Evolutionary conservation across 306 rosid species (phyloP), one percentile per base, ranked within the genome.

Genomic region (Styphnolobium japonicum): DNA sequence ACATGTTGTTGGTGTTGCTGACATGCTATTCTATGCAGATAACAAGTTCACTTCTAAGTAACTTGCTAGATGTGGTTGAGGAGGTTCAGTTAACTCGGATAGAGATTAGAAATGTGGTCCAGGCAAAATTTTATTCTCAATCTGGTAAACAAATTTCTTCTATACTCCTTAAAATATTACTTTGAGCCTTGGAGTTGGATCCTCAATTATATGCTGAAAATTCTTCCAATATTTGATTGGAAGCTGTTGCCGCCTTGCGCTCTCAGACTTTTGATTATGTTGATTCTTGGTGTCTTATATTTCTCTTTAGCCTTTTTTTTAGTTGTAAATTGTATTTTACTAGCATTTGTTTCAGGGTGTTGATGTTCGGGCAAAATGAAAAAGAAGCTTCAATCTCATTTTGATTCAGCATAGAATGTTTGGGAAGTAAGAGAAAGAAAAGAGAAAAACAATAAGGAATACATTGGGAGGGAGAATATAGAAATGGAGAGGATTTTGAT

Each of bases 51-150:
- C 76, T 82, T 80, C 67, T 89, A 45, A 60, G 83, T 60, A 92
- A 85, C 83, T 77, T 92, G 71, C 82, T 92, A 40, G 91, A 89
- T 9, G 86, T 92, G 77, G 42, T 86, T 46, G 90, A 67, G 79
- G 97, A 92, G 82, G 78, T 88, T 67, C 84, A 88, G 55, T 64
- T 82, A 78, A 89, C 90, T 46, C 87, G 72, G 64, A 72, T 85
- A 31, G 91, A 89, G 85, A 77, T 85, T 43, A 67, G 22, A 80
- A 89, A 86, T 85, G 77, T 92, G 80, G 72, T 83, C 27, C 84
- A 82, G 68, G 80, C 86, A 63, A 75, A 73, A 56, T 92, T 92
- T 80, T 68, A 42, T 76, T 63, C 87, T 67, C 80, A 83, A 64
- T 83, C 91, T 40, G 97, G 97, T 89, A 53, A 57, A 67, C 12